Percentiles rank a stretch among this genome's conserved stretches.
Conservation (phyloP, 1,139 yeast species). For the Suhomyces kunorum region DNA sequence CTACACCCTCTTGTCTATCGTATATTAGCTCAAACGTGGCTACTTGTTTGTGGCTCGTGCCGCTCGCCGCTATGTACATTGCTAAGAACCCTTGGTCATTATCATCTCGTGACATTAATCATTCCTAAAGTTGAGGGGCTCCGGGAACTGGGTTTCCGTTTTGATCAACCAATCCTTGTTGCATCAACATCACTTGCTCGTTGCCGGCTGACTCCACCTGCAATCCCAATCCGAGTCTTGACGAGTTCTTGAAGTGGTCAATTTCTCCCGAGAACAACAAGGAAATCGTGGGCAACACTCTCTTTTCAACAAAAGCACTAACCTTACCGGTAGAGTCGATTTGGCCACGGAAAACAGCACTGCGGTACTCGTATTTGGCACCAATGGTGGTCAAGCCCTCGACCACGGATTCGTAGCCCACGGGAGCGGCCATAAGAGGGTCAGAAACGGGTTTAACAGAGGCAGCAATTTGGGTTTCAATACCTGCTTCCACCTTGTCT, state of each 20-base stretch:
- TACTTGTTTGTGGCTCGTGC: conserved; percentile 1
- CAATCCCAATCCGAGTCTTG: conserved; percentile 89
- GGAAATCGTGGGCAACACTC: conserved; percentile 88
- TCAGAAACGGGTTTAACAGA: conserved; percentile 78
- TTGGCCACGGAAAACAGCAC: conserved; percentile 94
- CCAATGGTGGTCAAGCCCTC: conserved; percentile 95
- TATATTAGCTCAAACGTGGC: conserved; percentile 2
- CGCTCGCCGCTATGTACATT: conserved; percentile 3
- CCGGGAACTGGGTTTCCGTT: conserved; percentile 84
- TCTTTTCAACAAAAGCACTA: conserved; percentile 86
- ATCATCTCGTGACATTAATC: conserved; percentile 6
- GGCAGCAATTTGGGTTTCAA: conserved; percentile 85
- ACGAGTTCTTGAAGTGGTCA: conserved; percentile 83
- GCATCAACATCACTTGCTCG: conserved; percentile 76
- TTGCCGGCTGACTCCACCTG: conserved; percentile 95
- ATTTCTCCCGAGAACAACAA: conserved; percentile 87
- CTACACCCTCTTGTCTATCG: neutral
- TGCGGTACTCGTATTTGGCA: conserved; percentile 97
- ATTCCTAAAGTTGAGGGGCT: conserved; percentile 48
- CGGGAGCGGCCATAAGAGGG: conserved; percentile 78
- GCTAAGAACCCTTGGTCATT: conserved; percentile 2
- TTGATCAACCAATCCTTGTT: conserved; percentile 77
- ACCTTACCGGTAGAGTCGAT: conserved; percentile 91
- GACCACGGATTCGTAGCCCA: conserved; percentile 75
- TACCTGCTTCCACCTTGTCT: conserved; percentile 94